Conservation (phyloP, 108 stramenopile species). For the Cyclostephanos tholiformis region DNA sequence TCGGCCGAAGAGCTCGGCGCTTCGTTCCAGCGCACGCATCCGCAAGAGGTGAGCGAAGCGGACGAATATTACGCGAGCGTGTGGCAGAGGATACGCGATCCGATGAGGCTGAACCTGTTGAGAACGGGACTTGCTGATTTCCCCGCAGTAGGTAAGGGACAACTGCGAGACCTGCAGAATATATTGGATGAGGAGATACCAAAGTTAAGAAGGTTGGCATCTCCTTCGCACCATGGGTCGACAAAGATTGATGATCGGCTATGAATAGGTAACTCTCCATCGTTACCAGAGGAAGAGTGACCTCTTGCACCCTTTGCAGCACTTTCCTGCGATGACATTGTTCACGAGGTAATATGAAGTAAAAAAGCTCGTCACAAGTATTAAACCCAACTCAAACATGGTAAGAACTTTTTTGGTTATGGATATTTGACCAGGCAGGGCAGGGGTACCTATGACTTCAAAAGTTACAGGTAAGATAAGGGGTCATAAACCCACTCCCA, state of each 20-base stretch:
- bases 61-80: conserved; percentile 87
- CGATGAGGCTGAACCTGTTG: conserved; percentile 63
- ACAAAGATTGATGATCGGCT: neutral
- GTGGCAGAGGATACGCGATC: conserved; percentile 84
- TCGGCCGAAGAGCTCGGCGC: conserved; percentile 66
- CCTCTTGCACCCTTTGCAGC: no score
- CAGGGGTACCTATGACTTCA: no score
- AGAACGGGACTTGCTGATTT: conserved; percentile 58
- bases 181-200: conserved; percentile 91
- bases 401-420: no score
- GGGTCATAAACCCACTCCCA: no score
- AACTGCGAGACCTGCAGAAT: conserved; percentile 65
- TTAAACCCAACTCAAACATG: no score
- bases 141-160: conserved; percentile 54
- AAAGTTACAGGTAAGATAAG: no score
- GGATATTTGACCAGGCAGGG: no score
- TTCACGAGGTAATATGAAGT: no score
- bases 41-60: conserved; percentile 83
- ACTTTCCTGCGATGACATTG: no score
- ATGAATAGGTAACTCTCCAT: no score
- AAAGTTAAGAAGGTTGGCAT: conserved; percentile 74
- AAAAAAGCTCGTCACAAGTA: no score
- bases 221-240: conserved; percentile 72
- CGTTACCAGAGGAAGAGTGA: no score
- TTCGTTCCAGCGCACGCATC: conserved; percentile 74